Percentiles rank a stretch among this genome's conserved stretches.
phyloP scores from a whole-genome alignment of 768 basidiomycete genomes.

The Mycena pura region DNA sequence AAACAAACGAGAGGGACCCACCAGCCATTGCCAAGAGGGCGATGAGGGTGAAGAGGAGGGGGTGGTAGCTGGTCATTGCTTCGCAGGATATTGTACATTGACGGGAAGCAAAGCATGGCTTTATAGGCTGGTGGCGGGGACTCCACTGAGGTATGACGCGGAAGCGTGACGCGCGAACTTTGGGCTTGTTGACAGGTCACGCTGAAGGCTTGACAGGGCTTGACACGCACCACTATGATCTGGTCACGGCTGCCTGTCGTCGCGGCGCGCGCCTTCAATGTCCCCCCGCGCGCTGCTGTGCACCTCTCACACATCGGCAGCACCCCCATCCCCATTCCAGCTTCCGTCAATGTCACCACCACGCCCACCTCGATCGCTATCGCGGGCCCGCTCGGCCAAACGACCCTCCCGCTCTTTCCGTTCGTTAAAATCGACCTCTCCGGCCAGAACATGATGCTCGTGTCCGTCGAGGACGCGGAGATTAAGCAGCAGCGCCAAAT shows the following conservation, averaged over 20 bases:
- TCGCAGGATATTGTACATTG: too few species aligned
- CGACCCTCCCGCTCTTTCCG: slow-evolving; percentile 18
- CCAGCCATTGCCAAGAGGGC: slow-evolving; percentile 48
- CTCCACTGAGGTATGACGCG: too few species aligned
- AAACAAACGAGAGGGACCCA: too few species aligned
- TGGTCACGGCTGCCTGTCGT: not conserved
- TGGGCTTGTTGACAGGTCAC: too few species aligned
- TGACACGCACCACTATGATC: too few species aligned
- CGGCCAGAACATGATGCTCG: slow-evolving; percentile 66
- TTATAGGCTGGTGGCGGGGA: too few species aligned
- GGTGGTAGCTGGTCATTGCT: slow-evolving; percentile 23
- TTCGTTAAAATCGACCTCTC: slow-evolving; percentile 18
- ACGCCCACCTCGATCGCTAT: slow-evolving; percentile 23
- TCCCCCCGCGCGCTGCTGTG: slow-evolving; percentile 9
- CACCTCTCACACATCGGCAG: slow-evolving; percentile 44
- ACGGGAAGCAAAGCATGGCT: too few species aligned
- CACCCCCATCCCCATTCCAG: slow-evolving; percentile 37
- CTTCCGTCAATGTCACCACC: slow-evolving; percentile 16
- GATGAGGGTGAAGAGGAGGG: slow-evolving; percentile 28
- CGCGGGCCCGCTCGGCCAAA: slow-evolving; percentile 21
- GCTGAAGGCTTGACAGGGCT: too few species aligned
- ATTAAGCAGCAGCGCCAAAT: slow-evolving; percentile 68
- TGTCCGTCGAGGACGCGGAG: slow-evolving; percentile 76
- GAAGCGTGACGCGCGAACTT: too few species aligned
- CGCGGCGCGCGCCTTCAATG: slow-evolving; percentile 6